Base-by-base conservation (phyloP, 2,329 filamentous ascomycete species). In the Clarireedia sp. region DNA sequence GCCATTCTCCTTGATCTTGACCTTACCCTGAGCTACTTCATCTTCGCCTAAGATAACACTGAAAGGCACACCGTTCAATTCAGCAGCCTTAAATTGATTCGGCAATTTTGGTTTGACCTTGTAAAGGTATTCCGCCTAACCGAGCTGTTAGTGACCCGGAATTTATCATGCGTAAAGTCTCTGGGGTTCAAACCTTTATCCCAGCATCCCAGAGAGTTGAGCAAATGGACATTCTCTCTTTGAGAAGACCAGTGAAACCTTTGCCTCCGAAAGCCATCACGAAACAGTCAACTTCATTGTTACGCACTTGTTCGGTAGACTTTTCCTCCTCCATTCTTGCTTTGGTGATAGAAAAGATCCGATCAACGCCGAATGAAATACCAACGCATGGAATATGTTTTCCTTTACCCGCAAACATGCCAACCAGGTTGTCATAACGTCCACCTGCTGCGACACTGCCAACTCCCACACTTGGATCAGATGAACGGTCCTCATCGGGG, bases 191-290 rank as follows among this genome's bases (percentile, higher is more conserved):
- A 71, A 83, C 82, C 76, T 91, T 95, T 74, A 97, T 85, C 19
- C 89, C 90, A 7, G 87, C 89, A 63, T 90, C 84, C 90, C 92
- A 95, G 49, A 97, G 76, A 61, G 78, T 78, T 62, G 83, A 80
- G 57, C 86, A 85, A 38, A 97, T 80, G 24, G 83, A 76, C 83
- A 96, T 91, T 62, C 92, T 86, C 75, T 96, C 87, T 62, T 84
- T 83, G 54, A 96, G 73, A 60, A 95, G 76, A 46, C 89, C 90
- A 16, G 79, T 86, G 71, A 91, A 92, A 19, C 85, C 87, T 72
- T 91, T 92, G 52, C 89, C 87, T 53, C 90, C 91, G 67, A 96
- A 90, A 0, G 90, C 90, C 90, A 97, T 97, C 66, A 97, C 87
- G 72, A 84, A 96, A 46, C 91, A 90, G 67, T 97, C 91, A 2